Evolutionary conservation across 257 asterid species (phyloP).

Genomic region (Vinca minor): DNA sequence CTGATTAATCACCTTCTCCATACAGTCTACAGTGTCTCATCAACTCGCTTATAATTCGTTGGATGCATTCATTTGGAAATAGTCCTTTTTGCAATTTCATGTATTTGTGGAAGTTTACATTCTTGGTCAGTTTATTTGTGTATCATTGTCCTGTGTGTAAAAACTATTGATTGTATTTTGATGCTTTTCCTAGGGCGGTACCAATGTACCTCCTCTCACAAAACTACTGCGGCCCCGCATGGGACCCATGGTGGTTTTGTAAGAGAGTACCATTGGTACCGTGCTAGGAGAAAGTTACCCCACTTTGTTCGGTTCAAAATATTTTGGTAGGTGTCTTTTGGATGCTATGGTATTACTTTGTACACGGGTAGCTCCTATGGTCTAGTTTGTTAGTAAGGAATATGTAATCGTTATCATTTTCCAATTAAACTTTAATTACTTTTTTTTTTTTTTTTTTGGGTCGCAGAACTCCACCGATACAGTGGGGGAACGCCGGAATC

Average conservation of each 20-base stretch:
- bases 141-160: background rate
- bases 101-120: background rate
- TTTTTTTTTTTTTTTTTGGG: too few relatives aligned
- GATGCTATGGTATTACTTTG: background rate
- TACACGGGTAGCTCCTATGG: background rate
- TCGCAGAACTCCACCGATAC: slow-evolving; percentile 31
- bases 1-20: background rate
- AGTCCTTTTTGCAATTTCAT: background rate
- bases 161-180: background rate
- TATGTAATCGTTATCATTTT: background rate
- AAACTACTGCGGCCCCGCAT: too few relatives aligned
- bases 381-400: background rate
- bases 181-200: too few relatives aligned
- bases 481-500: slow-evolving; percentile 39
- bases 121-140: background rate
- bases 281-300: too few relatives aligned
- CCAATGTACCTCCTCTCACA: too few relatives aligned
- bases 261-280: too few relatives aligned
- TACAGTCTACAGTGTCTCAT: background rate
- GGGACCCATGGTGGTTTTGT: too few relatives aligned
- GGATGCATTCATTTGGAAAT: background rate
- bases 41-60: background rate
- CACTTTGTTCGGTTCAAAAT: background rate
- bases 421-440: background rate
- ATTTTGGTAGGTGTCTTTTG: background rate